Percentiles rank a stretch among this genome's conserved stretches.
Evolutionary conservation across 129 eudicot species (phyloP).

Genomic region (Flaveria brownii): DNA sequence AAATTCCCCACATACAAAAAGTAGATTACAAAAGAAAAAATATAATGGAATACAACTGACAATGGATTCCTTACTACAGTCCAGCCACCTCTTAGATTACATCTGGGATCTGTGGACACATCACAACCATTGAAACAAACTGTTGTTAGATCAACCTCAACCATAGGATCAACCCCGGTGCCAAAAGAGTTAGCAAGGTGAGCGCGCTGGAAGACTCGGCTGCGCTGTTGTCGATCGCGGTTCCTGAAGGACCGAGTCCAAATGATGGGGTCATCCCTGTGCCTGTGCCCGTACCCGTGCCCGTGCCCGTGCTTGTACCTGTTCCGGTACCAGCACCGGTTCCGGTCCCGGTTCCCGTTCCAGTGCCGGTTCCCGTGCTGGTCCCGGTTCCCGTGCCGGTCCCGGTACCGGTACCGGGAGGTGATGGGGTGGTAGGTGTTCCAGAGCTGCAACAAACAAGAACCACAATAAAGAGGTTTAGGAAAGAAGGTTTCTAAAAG

Average conservation of each 20-base stretch:
- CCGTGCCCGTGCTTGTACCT: conserved; percentile 4
- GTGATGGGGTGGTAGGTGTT: conserved; percentile 33
- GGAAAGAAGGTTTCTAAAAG: conserved; percentile 4
- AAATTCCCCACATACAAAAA: conserved; percentile 48
- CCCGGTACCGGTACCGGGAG: conserved; percentile 28
- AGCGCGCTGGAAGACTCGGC: conserved; percentile 27
- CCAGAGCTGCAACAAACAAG: conserved; percentile 33
- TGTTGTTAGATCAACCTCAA: conserved; percentile 38
- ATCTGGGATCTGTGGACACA: conserved; percentile 24
- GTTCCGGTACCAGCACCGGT: conserved; percentile 25
- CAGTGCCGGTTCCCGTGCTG: background rate
- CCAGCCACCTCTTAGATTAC: conserved; percentile 27
- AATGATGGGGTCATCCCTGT: conserved; percentile 26
- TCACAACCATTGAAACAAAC: conserved; percentile 29
- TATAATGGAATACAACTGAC: conserved; percentile 42
- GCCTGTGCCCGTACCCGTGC: conserved; percentile 33
- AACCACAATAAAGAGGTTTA: conserved; percentile 2
- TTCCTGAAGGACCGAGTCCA: conserved; percentile 56
- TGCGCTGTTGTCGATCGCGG: conserved; percentile 33
- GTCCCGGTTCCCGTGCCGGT: conserved; percentile 27
- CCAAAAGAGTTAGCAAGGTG: conserved; percentile 35
- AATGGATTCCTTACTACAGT: conserved; percentile 38
- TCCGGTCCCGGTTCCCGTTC: conserved; percentile 28
- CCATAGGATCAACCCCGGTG: conserved; percentile 43
- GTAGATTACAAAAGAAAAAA: conserved; percentile 25